phyloP scores from a whole-genome alignment of 228 moss, liverwort and hornwort species.

The Sphagnum fallax region DNA sequence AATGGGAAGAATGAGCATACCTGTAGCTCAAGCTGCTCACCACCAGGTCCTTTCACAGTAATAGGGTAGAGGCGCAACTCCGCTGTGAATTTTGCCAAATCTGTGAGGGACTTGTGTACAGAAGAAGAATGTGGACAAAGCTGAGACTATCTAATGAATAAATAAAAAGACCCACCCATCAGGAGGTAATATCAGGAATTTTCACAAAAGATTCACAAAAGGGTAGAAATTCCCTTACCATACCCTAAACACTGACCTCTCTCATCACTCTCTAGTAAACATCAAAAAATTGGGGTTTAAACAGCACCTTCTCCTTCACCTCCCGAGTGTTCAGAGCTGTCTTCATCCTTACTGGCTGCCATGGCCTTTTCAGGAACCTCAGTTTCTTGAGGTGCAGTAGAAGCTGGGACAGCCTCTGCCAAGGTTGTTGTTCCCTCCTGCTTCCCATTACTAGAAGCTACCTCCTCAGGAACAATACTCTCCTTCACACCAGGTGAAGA shows the following conservation, averaged over 20 bases:
- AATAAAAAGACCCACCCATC: background rate
- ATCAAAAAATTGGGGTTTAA: constrained; percentile 18
- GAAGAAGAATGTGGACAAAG: background rate
- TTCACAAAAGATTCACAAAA: background rate
- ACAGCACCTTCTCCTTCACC: constrained; percentile 26
- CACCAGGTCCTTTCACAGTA: constrained; percentile 76
- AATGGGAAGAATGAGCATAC: constrained; percentile 13
- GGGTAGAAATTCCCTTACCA: background rate
- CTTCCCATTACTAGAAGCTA: constrained; percentile 5
- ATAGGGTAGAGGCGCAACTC: constrained; percentile 79
- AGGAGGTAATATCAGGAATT: background rate
- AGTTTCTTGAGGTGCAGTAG: constrained; percentile 2
- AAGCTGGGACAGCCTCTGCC: background rate
- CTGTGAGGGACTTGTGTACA: background rate
- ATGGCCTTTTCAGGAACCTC: constrained; percentile 11
- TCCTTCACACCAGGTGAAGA: no score
- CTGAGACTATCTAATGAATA: background rate
- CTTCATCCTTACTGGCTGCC: constrained; percentile 9
- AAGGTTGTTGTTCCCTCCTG: background rate
- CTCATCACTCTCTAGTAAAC: constrained; percentile 6
- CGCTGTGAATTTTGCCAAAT: constrained; percentile 25
- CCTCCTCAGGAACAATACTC: no score
- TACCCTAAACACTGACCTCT: no score
- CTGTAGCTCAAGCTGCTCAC: constrained; percentile 88
- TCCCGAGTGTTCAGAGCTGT: constrained; percentile 17